Base-by-base conservation (phyloP, 176 grass and related monocot genomes). In the Phoenix roebelenii region DNA sequence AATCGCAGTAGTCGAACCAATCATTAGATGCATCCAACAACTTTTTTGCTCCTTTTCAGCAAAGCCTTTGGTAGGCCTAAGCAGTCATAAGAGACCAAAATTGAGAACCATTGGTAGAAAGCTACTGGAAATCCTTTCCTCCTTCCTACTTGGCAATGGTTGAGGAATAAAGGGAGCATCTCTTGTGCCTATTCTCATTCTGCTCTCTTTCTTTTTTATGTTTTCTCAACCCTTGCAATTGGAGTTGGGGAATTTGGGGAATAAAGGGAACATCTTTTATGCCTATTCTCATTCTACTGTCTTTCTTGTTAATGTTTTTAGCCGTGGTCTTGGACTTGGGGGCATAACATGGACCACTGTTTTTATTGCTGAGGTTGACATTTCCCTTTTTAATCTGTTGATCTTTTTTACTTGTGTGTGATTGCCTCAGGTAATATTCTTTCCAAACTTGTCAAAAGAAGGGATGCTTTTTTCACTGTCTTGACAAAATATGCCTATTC, bases 1-100 rank as follows among this genome's bases (percentile, higher is more conserved):
- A 83, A 68, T 54, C 65, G 15, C 66, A 78, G 82, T 88, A 67
- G 76, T 85, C 56, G 15, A 74, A 88, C 52, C 85, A 95, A 94
- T 88, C 77, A 88, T 94, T 84, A 56, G 78, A 84, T 93, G 84
- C 35, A 44, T 44, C 10, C 2, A 12, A 44, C 35, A 44, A 88
- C 69, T 84, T 35, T 72, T 81, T 65, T 76, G 52, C 51, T 59
- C 67, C 57, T 80, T 82, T 75, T 10, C 35, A 68, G 29, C n/a
- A 49, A 73, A 82, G 72, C 61, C 73, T 82, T 18, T 7, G 35
- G 0, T 23, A 79, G 69, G 65, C 56, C 60, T 72, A 77, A 55
- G 83, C 65, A 17, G 25, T 55, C 56, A 51, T 74, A 19, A 61
- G 76, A 73, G 32, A 10, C 30, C 60, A 57, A 26, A 22, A 63